Evolutionary conservation across 768 basidiomycete species (phyloP).

Genomic region (Sistotremastrum suecicum): DNA sequence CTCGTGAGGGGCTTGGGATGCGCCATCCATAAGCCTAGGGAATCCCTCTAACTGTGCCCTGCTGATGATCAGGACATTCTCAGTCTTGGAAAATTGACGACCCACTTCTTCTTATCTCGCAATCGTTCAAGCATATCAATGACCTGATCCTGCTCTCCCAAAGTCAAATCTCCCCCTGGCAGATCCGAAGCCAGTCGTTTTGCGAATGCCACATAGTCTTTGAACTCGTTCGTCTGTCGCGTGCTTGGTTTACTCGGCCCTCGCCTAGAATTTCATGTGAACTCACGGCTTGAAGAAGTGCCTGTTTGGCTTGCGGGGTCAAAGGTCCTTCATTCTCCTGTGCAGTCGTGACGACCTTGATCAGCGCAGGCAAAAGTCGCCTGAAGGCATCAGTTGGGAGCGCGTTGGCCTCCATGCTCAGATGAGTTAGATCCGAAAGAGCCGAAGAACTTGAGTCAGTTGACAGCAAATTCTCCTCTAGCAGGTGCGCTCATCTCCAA

Average conservation of each 20-base stretch:
- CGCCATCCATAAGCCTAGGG: too few species aligned
- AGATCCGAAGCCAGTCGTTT: slow-evolving; percentile 42
- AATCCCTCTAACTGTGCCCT: too few species aligned
- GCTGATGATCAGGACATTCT: too few species aligned
- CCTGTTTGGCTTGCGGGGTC: slow-evolving; percentile 49
- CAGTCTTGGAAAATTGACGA: background rate
- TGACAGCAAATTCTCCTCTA: too few species aligned
- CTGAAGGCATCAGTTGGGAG: slow-evolving; percentile 23
- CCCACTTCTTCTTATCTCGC: slow-evolving; percentile 48
- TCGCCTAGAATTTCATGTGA: background rate
- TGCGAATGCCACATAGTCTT: slow-evolving; percentile 39
- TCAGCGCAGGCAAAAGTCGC: slow-evolving; percentile 42
- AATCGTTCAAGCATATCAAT: slow-evolving; percentile 53
- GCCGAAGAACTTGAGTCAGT: too few species aligned
- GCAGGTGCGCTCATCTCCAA: too few species aligned
- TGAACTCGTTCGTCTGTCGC: slow-evolving; percentile 60
- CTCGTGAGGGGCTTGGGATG: too few species aligned
- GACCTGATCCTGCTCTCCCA: slow-evolving; percentile 57
- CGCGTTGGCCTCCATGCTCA: too few species aligned
- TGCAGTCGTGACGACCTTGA: slow-evolving; percentile 44
- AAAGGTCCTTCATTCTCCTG: slow-evolving; percentile 39
- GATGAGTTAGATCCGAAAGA: too few species aligned
- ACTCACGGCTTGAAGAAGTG: slow-evolving; percentile 50
- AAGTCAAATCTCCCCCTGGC: slow-evolving; percentile 59
- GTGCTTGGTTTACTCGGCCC: background rate